A percentile compares a stretch with the other conserved stretches of the same genome.
phyloP scores from a whole-genome alignment of 371 early-diverging fungal species.

The Zychaea mexicana region DNA sequence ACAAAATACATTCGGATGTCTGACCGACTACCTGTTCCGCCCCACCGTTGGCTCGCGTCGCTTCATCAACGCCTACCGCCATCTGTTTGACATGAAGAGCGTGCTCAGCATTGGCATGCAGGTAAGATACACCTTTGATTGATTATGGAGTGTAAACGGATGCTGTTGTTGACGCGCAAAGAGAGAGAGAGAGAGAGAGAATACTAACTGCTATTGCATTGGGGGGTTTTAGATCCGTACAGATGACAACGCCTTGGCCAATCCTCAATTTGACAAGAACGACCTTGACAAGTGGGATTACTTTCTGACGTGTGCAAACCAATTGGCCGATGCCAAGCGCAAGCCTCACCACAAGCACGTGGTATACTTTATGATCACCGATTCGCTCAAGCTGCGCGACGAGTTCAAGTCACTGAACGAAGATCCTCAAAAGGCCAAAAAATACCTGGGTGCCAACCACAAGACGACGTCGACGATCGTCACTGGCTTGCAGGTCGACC shows the following conservation, averaged over 20 bases:
- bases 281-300: conserved; percentile 28
- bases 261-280: conserved; percentile 29
- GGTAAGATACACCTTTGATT: conserved; percentile 17
- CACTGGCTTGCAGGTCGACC: conserved; percentile 34
- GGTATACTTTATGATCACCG: conserved; percentile 37
- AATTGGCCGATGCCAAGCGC: conserved; percentile 25
- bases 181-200: too few relatives aligned
- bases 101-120: conserved; percentile 41
- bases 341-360: conserved; percentile 29
- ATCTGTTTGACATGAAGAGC: conserved; percentile 31
- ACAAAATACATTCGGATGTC: conserved; percentile 35
- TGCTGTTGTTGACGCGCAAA: too few relatives aligned
- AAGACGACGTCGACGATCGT: conserved; percentile 17
- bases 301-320: conserved; percentile 39
- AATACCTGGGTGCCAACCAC: neutral
- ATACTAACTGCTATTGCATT: neutral
- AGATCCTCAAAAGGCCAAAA: conserved; percentile 8
- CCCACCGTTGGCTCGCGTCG: conserved; percentile 34
- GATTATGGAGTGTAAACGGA: too few relatives aligned
- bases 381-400: conserved; percentile 25
- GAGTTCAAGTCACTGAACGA: conserved; percentile 32
- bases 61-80: conserved; percentile 31
- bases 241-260: conserved; percentile 31
- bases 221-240: conserved; percentile 24
- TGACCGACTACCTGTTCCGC: conserved; percentile 36